Evolutionary conservation across 345 rosid genomes (phyloP).

Genomic region (Fremontodendron californicum): DNA sequence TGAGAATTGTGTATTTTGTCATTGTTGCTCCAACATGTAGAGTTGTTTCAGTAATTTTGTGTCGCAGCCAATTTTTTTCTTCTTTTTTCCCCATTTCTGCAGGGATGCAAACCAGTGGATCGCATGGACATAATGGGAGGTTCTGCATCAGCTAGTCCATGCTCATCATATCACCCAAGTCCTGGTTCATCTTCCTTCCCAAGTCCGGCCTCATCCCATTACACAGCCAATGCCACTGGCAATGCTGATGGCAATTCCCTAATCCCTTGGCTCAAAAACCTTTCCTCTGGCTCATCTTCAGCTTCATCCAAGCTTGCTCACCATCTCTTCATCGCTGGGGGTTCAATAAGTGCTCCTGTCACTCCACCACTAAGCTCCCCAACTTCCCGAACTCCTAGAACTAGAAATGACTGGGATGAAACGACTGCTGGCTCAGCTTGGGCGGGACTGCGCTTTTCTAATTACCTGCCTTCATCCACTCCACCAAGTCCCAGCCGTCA

Average conservation of each 20-base stretch:
- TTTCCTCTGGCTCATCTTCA: conserved; percentile 67
- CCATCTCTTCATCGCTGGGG: conserved; percentile 57
- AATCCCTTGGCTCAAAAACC: conserved; percentile 94
- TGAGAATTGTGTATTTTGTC: neutral
- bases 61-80: neutral
- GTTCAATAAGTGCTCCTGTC: conserved; percentile 95
- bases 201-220: conserved; percentile 41
- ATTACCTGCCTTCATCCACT: conserved; percentile 49
- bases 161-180: conserved; percentile 89
- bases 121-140: conserved; percentile 79
- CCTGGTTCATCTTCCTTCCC: conserved; percentile 68
- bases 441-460: conserved; percentile 32
- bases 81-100: conserved; percentile 4
- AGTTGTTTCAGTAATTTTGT: neutral
- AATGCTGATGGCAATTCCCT: conserved; percentile 76
- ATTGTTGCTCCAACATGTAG: neutral
- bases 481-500: conserved; percentile 72
- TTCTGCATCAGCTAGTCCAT: conserved; percentile 88
- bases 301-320: conserved; percentile 55
- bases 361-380: conserved; percentile 91
- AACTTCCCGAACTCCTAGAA: conserved; percentile 53
- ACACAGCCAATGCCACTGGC: conserved; percentile 37
- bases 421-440: conserved; percentile 37
- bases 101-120: conserved; percentile 92
- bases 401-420: conserved; percentile 62